phyloP scores from a whole-genome alignment of 1,284 basidiomycete species.

The Athelia psychrophila region DNA sequence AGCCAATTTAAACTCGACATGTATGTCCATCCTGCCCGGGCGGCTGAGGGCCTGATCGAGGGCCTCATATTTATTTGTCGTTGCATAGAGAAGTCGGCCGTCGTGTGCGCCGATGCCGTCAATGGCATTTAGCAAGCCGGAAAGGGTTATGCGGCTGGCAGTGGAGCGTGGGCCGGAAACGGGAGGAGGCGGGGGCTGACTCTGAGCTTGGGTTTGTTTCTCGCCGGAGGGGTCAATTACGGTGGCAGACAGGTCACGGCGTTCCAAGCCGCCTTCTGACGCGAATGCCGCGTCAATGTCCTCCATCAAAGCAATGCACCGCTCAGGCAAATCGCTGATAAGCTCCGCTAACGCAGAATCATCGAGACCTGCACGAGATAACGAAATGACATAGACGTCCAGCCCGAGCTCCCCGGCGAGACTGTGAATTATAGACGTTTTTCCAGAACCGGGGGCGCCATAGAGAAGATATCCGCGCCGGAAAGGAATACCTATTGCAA shows the following conservation, averaged over 20 bases:
- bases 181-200: conserved; percentile 12
- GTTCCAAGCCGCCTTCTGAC: conserved; percentile 41
- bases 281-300: conserved; percentile 77
- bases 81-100: conserved; percentile 74
- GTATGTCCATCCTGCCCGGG: conserved; percentile 80
- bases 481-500: background rate
- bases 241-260: conserved; percentile 15
- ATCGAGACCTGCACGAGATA: conserved; percentile 70
- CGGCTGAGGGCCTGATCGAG: conserved; percentile 73
- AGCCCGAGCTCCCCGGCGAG: conserved; percentile 74
- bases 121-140: conserved; percentile 71
- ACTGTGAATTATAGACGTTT: conserved; percentile 72
- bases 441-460: conserved; percentile 74
- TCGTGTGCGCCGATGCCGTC: conserved; percentile 77
- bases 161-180: conserved; percentile 12
- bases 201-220: conserved; percentile 3
- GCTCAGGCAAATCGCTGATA: conserved; percentile 62
- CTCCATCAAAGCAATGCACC: conserved; percentile 77
- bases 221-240: conserved; percentile 1
- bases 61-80: conserved; percentile 66
- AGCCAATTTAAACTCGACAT: conserved; percentile 69
- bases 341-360: conserved; percentile 60
- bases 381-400: conserved; percentile 72
- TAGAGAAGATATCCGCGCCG: conserved; percentile 34
- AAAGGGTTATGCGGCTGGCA: conserved; percentile 52